Evolutionary conservation across 148 eudicot genomes (phyloP).

Genomic region (Spergularia marina): DNA sequence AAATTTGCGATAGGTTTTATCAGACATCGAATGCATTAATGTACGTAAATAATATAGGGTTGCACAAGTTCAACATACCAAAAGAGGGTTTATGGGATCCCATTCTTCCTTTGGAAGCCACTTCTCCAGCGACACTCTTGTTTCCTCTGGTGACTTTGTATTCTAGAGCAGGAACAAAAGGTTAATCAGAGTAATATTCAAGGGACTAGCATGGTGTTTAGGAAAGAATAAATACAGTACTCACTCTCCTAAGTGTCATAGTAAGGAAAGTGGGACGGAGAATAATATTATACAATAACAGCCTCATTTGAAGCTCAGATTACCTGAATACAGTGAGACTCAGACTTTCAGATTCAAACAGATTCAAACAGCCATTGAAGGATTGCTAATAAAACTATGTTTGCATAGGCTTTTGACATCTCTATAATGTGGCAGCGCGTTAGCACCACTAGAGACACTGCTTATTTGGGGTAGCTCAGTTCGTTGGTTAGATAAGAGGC

Average conservation of each 20-base stretch:
- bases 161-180: conserved; percentile 41
- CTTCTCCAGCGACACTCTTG: conserved; percentile 68
- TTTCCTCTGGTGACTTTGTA: conserved; percentile 82
- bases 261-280: too few species aligned
- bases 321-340: too few species aligned
- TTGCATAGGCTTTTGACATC: too few species aligned
- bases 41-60: background rate
- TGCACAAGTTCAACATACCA: conserved; percentile 53
- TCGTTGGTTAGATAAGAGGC: too few species aligned
- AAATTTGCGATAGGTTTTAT: background rate
- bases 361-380: too few species aligned
- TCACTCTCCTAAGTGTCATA: background rate
- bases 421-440: too few species aligned
- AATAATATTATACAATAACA: too few species aligned
- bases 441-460: too few species aligned
- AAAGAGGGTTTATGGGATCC: conserved; percentile 90
- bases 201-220: background rate
- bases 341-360: too few species aligned
- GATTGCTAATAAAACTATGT: too few species aligned
- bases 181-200: background rate
- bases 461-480: too few species aligned
- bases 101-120: conserved; percentile 99
- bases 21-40: background rate
- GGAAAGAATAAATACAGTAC: background rate
- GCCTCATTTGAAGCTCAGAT: too few species aligned